Percentiles rank a stretch among this genome's conserved stretches.
phyloP scores from a whole-genome alignment of 768 basidiomycete species.

The Phanerochaete carnosa region DNA sequence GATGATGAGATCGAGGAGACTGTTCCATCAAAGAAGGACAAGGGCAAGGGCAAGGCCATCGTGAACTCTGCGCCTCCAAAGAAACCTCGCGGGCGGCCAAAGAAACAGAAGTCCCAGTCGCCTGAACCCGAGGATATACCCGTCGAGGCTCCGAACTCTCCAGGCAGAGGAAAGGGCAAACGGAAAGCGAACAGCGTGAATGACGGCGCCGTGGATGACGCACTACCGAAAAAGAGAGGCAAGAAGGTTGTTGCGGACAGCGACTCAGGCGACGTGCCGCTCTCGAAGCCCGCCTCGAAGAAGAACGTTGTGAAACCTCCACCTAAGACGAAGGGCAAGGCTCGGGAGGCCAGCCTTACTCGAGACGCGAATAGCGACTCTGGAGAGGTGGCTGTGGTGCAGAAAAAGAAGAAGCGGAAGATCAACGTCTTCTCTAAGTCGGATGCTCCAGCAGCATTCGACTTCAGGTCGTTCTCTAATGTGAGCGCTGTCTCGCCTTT shows the following conservation, averaged over 20 bases:
- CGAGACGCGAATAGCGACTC: conserved; percentile 17
- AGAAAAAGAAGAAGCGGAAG: conserved; percentile 69
- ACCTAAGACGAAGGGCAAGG: conserved; percentile 13
- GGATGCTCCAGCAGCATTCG: conserved; percentile 37
- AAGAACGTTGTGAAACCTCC: conserved; percentile 1
- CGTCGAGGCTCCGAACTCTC: conserved; percentile 3
- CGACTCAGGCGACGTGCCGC: background rate
- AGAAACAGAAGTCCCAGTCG: background rate
- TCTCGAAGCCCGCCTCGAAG: background rate
- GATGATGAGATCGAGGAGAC: conserved; percentile 33
- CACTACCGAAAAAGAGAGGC: conserved; percentile 2
- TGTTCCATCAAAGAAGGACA: conserved; percentile 9
- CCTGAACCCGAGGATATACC: conserved; percentile 6
- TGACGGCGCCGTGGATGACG: conserved; percentile 23
- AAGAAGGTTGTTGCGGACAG: background rate
- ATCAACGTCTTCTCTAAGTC: conserved; percentile 53
- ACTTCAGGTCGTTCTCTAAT: conserved; percentile 43
- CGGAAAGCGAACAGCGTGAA: conserved; percentile 24
- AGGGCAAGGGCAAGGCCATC: conserved; percentile 4
- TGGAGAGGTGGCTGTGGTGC: conserved; percentile 26
- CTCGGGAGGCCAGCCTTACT: conserved; percentile 20
- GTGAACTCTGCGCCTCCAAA: conserved; percentile 6
- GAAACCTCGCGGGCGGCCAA: conserved; percentile 7
- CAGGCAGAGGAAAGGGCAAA: conserved; percentile 22
- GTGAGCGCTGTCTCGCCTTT: conserved; percentile 23